These are phyloP conservation scores for Trametes pubescens DNA, from an alignment of 1,284 basidiomycete species.

Conservation along the genomic window DNA sequence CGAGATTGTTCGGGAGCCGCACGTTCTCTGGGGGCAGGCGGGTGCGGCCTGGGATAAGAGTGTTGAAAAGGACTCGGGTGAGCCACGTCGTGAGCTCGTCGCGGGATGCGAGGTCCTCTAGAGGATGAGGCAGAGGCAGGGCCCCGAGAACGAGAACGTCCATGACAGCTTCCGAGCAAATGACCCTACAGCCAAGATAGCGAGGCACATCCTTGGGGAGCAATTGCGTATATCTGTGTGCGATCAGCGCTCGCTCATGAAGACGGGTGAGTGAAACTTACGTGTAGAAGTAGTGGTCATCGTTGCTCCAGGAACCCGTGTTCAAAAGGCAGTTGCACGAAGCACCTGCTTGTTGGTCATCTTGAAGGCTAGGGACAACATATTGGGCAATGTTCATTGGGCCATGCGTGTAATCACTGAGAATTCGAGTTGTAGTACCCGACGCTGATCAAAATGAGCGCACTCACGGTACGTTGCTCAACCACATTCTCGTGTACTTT, in stretches of 20 bases:
- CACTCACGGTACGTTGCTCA: slow-evolving; percentile 36
- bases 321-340: slow-evolving; percentile 45
- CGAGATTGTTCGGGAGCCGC: slow-evolving; percentile 49
- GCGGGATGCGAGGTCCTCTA: slow-evolving; percentile 43
- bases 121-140: slow-evolving; percentile 36
- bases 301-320: slow-evolving; percentile 35
- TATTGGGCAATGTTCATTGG: slow-evolving; percentile 42
- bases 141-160: slow-evolving; percentile 35
- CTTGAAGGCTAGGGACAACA: slow-evolving; percentile 39
- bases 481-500: slow-evolving; percentile 31
- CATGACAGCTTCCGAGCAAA: slow-evolving; percentile 30
- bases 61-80: slow-evolving; percentile 47
- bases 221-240: slow-evolving; percentile 44
- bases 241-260: background rate
- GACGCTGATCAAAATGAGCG: slow-evolving; percentile 21
- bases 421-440: background rate
- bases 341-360: slow-evolving; percentile 34
- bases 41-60: slow-evolving; percentile 42
- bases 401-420: slow-evolving; percentile 47
- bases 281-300: slow-evolving; percentile 43
- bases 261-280: slow-evolving; percentile 19
- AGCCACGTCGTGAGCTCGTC: slow-evolving; percentile 48
- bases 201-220: slow-evolving; percentile 37
- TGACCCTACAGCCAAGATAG: slow-evolving; percentile 41
- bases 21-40: slow-evolving; percentile 41